A percentile compares a stretch with the other conserved stretches of the same genome.
phyloP scores from a whole-genome alignment of 2,329 filamentous ascomycete species.

The Hymenotorrendiella dingleyae region DNA sequence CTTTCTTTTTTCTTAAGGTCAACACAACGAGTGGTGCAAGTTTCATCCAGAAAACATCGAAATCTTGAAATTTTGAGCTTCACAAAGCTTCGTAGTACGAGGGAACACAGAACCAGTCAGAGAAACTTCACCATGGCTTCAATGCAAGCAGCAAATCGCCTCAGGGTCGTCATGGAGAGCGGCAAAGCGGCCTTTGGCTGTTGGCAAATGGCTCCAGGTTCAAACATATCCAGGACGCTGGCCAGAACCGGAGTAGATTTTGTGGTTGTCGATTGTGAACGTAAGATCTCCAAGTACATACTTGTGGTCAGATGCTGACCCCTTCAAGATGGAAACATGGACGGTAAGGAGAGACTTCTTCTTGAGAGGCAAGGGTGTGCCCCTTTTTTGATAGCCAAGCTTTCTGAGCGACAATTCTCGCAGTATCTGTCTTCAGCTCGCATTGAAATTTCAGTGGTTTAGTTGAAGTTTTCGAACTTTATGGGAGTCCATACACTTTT shows the following conservation, averaged over 20 bases:
- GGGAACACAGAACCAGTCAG: not conserved
- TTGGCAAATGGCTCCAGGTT: slow-evolving; percentile 58
- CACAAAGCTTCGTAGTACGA: too few species aligned
- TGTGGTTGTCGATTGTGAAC: slow-evolving; percentile 55
- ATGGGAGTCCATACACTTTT: too few species aligned
- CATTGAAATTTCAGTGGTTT: too few species aligned
- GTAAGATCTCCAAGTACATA: not conserved
- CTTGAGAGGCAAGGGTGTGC: too few species aligned
- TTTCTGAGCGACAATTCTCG: too few species aligned
- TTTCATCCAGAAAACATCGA: not conserved
- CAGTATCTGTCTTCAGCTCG: too few species aligned
- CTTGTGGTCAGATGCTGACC: not conserved
- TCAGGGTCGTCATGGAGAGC: slow-evolving; percentile 45
- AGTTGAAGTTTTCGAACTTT: too few species aligned
- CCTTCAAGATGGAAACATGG: slow-evolving; percentile 45
- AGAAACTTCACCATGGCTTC: slow-evolving; percentile 17
- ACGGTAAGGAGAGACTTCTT: slow-evolving; percentile 33
- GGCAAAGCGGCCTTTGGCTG: slow-evolving; percentile 46
- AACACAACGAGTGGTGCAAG: not conserved
- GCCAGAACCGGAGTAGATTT: slow-evolving; percentile 60
- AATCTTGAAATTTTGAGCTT: too few species aligned
- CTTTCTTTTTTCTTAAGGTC: not conserved
- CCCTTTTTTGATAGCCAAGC: too few species aligned
- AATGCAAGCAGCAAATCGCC: slow-evolving; percentile 37
- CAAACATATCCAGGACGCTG: slow-evolving; percentile 53